Evolutionary conservation across 305 asterid species (phyloP).

Genomic region (Stenogyne calaminthoides): DNA sequence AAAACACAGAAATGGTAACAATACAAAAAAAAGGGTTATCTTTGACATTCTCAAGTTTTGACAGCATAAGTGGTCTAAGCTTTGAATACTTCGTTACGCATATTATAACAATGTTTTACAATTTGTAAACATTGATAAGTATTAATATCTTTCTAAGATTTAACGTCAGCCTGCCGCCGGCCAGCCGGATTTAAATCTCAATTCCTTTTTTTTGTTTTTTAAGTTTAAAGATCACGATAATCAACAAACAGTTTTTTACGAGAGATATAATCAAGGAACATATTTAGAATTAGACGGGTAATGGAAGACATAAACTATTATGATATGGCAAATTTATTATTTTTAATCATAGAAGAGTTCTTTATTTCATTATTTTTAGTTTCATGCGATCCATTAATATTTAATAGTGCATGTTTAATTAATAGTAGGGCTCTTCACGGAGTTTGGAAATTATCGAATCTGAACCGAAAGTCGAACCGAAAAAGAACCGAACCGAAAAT

Average conservation of each 20-base stretch:
- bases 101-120: not conserved
- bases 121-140: not conserved
- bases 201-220: not conserved
- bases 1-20: not conserved
- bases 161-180: slow-evolving; percentile 34
- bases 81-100: slow-evolving; percentile 17
- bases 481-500: too few relatives aligned
- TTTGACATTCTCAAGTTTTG: not conserved
- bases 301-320: not conserved
- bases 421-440: too few relatives aligned
- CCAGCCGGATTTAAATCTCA: not conserved
- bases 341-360: too few relatives aligned
- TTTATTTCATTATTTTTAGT: too few relatives aligned
- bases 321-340: too few relatives aligned
- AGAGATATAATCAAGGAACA: not conserved
- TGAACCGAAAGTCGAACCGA: too few relatives aligned
- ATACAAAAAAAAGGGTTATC: not conserved
- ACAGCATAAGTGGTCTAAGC: slow-evolving; percentile 26
- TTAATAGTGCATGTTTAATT: too few relatives aligned
- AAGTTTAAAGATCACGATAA: not conserved
- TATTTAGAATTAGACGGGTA: not conserved
- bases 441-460: too few relatives aligned
- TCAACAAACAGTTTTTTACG: not conserved
- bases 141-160: slow-evolving; percentile 1
- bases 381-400: too few relatives aligned